These are phyloP conservation scores for Trematosphaeria pertusa DNA, from an alignment of 2,329 filamentous ascomycete species.

Conservation along the genomic window DNA sequence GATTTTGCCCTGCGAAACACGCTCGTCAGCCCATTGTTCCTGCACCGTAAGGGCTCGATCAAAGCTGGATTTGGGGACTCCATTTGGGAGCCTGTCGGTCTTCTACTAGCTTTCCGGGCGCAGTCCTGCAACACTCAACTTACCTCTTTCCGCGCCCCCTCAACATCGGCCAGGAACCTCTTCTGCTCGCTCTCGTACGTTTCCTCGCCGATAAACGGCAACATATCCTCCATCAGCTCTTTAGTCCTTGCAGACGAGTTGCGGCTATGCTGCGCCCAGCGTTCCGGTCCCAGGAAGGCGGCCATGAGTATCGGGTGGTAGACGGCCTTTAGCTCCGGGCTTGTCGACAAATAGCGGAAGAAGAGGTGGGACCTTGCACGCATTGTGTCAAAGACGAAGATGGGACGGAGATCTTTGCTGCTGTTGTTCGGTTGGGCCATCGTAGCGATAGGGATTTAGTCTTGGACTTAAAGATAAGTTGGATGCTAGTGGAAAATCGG, in stretches of 20 bases:
- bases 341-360: neutral
- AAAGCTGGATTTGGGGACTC: too few species aligned
- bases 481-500: too few species aligned
- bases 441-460: too few species aligned
- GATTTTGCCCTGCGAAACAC: neutral
- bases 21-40: too few species aligned
- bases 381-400: slow-evolving; percentile 1
- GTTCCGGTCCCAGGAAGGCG: neutral
- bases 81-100: too few species aligned
- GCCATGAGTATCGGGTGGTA: neutral
- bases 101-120: too few species aligned
- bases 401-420: too few species aligned
- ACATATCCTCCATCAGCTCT: neutral
- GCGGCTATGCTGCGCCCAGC: neutral
- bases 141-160: neutral
- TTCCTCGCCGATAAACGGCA: neutral
- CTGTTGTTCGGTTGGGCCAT: too few species aligned
- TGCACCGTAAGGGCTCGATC: too few species aligned
- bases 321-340: neutral
- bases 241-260: neutral
- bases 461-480: too few species aligned
- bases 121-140: too few species aligned
- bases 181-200: neutral
- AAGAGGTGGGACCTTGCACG: neutral
- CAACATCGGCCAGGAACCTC: neutral